Evolutionary conservation across 2,329 filamentous ascomycete genomes (phyloP), one percentile per base, ranked within the genome.

Genomic region (Verticillium zaregamsianum): DNA sequence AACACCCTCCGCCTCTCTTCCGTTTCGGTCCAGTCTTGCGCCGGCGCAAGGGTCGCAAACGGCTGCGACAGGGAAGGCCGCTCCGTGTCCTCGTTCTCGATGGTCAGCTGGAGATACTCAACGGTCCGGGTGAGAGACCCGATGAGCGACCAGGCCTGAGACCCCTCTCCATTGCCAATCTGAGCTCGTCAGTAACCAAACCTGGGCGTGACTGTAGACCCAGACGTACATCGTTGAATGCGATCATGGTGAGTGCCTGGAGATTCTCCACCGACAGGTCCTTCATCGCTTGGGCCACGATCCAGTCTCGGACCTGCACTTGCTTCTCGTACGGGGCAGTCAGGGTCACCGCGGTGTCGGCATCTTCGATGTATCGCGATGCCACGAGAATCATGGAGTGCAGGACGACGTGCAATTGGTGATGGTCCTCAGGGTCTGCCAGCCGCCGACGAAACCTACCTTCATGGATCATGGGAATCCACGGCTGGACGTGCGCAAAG

Each of bases 401-500:
- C 8, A 78, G 61, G 3, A 78, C 63, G 1, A 73, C 68, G 3
- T 66, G 63, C n/a, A 78, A 60, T 15, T 66, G 68, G 1, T 59
- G 59, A 9, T 65, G 65, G 11, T 73, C 66, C 0, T 39, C 37
- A 8, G 67, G 60, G 25, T 71, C 65, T 5, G 57, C 31, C 2
- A 75, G 56, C 1, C 70, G 66, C 9, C 59, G 58, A 0, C 68
- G 68, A 32, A 74, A 71, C 2, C 70, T 62, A 20, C 59, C 65
- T 59, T 75, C 68, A 59, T 76, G 74, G 6, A 77, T 59, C 58
- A 77, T 74, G 0, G 74, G 74, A 15, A 75, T 74, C 71, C 75
- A 78, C 0, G 76, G 76, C 40, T 78, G 76, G 1, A 77, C 69
- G 14, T 69, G 65, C 6, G 63, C 62, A 60, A 77, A 77, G 61